Evolutionary conservation across 345 rosid species (phyloP), one percentile per base, ranked within the genome.

Genomic region (Heritiera littoralis): DNA sequence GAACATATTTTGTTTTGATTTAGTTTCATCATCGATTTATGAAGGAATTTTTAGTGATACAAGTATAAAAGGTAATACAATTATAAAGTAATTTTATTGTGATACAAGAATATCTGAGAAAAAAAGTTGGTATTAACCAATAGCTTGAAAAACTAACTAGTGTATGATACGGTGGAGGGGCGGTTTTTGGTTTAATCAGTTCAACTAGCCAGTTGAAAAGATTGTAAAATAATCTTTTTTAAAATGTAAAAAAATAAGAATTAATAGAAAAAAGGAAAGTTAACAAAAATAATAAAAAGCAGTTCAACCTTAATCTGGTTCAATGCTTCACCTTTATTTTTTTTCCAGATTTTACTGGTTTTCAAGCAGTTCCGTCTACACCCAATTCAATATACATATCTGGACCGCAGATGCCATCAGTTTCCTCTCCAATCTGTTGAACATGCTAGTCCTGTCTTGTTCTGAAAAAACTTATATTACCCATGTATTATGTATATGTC

Each of bases 61-160:
- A 14, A 28, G 38, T 8, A 69, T 20, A 20, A 28, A 69, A 7
- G 56, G 14, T 20, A 43, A 49, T 13, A 7, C 8, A 70, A 48
- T 13, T 70, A 28, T 49, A 58, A 70, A 70, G 59, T 41, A 70
- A 49, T 49, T 48, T 70, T 71, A 51, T 49, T 28, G 23, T 7
- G 45, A 49, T 15, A 49, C 41, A 30, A 35, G 23, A 48, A 30
- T 65, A 30, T 51, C 43, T 49, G 7, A 23, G 3, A 55, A 30
- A 48, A 28, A 28, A 70, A 30, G 18, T 14, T 14, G 30, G 23
- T 30, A 15, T 51, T 49, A 4, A 8, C 41, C 23, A 28, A 51
- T 71, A 51, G 23, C 30, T 49, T 70, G 74, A 70, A 45, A 69
- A 48, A 56, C 58, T 70, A 70, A 14, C 52, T 46, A 43, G 74